Evolutionary conservation across 164 flowering plant genomes (phyloP).

Genomic region (Magnolia changhungtana): DNA sequence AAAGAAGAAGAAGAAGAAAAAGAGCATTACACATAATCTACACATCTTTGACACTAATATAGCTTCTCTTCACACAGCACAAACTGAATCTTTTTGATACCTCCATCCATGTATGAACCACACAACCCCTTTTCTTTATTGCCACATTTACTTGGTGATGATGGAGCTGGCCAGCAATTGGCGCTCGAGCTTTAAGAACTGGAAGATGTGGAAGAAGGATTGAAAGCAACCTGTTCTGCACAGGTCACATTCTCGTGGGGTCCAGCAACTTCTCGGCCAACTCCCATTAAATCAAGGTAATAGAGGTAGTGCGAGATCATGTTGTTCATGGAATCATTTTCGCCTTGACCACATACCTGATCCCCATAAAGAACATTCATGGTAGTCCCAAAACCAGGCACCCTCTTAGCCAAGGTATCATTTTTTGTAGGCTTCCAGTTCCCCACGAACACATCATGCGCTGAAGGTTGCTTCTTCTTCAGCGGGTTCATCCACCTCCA

Average conservation of each 20-base stretch:
- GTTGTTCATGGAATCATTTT: conserved; percentile 63
- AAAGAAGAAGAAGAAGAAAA: too few relatives aligned
- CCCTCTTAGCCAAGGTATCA: conserved; percentile 67
- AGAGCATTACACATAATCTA: background rate
- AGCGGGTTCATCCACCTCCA: conserved; percentile 73
- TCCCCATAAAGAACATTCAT: conserved; percentile 86
- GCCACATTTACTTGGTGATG: background rate
- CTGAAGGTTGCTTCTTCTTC: conserved; percentile 67
- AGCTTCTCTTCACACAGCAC: background rate
- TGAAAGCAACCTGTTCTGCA: conserved; percentile 65
- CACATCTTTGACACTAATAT: background rate
- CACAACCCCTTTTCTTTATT: background rate
- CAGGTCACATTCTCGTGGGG: conserved; percentile 55
- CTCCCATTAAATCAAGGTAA: conserved; percentile 78
- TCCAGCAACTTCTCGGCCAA: conserved; percentile 70
- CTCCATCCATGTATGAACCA: background rate
- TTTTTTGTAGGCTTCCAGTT: conserved; percentile 91
- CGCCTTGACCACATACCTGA: conserved; percentile 63
- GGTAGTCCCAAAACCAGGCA: conserved; percentile 81
- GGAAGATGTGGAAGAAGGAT: conserved; percentile 38
- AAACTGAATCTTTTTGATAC: background rate
- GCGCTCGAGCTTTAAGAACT: conserved; percentile 25
- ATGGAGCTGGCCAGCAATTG: too few relatives aligned
- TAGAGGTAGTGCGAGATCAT: conserved; percentile 67
- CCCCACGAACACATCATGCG: conserved; percentile 74